Percentiles rank a stretch among this genome's conserved stretches.
Evolutionary conservation across 371 early-diverging fungal genomes (phyloP).

Genomic region (Mortierella sp.): DNA sequence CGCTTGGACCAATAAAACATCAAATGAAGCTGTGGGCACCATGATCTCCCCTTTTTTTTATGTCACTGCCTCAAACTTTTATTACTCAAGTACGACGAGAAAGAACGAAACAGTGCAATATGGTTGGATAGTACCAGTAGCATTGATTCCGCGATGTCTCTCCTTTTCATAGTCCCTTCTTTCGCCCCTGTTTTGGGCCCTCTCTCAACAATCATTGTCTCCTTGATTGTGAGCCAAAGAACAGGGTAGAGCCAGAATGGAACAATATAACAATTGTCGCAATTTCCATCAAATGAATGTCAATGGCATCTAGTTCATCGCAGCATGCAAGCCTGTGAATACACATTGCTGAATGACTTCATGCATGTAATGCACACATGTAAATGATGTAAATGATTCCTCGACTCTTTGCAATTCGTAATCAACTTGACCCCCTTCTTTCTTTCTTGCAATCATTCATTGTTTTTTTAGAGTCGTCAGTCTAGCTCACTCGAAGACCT

Average conservation of each 20-base stretch:
- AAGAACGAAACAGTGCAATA: too few species aligned
- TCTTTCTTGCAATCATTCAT: not conserved
- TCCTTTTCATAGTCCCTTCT: too few species aligned
- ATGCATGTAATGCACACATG: not conserved
- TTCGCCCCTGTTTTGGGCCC: not conserved
- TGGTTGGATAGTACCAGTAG: too few species aligned
- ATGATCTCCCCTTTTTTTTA: not conserved
- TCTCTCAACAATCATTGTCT: not conserved
- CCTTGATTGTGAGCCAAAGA: not conserved
- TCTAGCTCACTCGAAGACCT: not conserved
- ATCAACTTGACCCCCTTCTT: not conserved
- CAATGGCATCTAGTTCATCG: not conserved
- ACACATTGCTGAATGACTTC: not conserved
- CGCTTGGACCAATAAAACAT: too few species aligned
- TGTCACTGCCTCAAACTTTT: not conserved
- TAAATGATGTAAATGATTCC: not conserved
- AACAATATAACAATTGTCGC: not conserved
- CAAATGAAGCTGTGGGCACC: not conserved
- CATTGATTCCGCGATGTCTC: too few species aligned
- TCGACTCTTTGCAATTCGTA: not conserved
- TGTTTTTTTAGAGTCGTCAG: not conserved
- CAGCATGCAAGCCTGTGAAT: not conserved
- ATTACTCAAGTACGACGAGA: not conserved
- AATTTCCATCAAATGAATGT: not conserved
- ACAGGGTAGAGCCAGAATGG: slow-evolving; percentile 1